A percentile compares a stretch with the other conserved stretches of the same genome.
Evolutionary conservation across 2,329 filamentous ascomycete species (phyloP).

Genomic region (Diaporthe sp.): DNA sequence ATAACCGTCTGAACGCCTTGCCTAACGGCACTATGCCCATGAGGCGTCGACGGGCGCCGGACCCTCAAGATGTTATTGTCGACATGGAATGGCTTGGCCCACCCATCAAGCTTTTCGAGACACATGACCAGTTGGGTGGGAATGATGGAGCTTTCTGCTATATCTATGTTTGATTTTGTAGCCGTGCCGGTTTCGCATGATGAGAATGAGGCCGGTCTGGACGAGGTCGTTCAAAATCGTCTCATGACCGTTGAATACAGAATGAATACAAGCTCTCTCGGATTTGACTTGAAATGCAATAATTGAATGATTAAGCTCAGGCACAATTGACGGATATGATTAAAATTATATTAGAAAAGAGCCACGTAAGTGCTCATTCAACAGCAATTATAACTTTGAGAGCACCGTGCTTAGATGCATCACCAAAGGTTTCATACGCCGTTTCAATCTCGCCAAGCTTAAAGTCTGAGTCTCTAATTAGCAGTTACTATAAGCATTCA

Average conservation of each 20-base stretch:
- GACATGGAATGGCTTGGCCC: constrained; percentile 47
- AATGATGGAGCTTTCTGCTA: constrained; percentile 47
- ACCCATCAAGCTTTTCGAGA: constrained; percentile 44
- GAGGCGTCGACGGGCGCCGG: constrained; percentile 37
- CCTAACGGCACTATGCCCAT: constrained; percentile 46
- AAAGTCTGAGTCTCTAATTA: constrained; percentile 49
- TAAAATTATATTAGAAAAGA: neutral
- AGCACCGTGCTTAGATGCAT: constrained; percentile 57
- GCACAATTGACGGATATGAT: too few species aligned
- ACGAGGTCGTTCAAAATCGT: neutral
- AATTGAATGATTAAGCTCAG: too few species aligned
- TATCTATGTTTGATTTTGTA: constrained; percentile 44
- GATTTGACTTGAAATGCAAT: too few species aligned
- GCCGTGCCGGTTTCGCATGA: neutral
- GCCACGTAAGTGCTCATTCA: neutral
- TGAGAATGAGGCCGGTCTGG: neutral
- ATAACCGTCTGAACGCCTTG: constrained; percentile 49
- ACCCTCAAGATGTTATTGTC: constrained; percentile 40
- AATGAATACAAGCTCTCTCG: too few species aligned
- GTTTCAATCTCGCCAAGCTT: constrained; percentile 57
- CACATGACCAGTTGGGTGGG: constrained; percentile 48
- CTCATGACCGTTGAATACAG: neutral
- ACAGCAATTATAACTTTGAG: constrained; percentile 60
- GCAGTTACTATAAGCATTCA: neutral
- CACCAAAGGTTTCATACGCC: constrained; percentile 59